phyloP scores from a whole-genome alignment of 495 filamentous ascomycete genomes.

The Daldinia bambusicola region DNA sequence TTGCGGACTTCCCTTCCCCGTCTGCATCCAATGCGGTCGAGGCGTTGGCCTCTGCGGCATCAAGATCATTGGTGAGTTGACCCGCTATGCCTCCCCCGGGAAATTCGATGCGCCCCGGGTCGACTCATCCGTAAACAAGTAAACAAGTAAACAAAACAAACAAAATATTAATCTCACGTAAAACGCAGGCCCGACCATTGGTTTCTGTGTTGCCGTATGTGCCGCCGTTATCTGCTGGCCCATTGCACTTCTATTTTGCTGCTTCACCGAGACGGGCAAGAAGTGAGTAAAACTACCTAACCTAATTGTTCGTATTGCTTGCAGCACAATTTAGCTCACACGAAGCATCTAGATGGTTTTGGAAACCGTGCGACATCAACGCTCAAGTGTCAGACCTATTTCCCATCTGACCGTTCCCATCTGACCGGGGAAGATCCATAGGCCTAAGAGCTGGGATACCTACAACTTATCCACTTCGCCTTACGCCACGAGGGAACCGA shows the following conservation, averaged over 20 bases:
- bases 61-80: slow-evolving; percentile 40
- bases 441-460: not conserved
- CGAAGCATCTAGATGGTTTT: slow-evolving; percentile 36
- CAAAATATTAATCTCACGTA: not conserved
- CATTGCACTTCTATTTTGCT: slow-evolving; percentile 42
- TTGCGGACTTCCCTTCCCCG: slow-evolving; percentile 42
- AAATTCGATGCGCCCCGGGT: not conserved
- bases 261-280: slow-evolving; percentile 44
- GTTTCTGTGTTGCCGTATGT: slow-evolving; percentile 38
- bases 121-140: not conserved
- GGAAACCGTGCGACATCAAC: slow-evolving; percentile 45
- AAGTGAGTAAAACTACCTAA: slow-evolving; percentile 34
- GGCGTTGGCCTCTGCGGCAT: slow-evolving; percentile 43
- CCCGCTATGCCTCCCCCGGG: not conserved
- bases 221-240: slow-evolving; percentile 41
- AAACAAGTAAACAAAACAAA: not conserved
- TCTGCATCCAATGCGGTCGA: slow-evolving; percentile 43
- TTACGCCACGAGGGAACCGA: not conserved
- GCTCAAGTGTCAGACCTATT: slow-evolving; percentile 41
- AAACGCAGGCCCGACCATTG: slow-evolving; percentile 37
- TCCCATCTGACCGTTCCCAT: slow-evolving; percentile 44
- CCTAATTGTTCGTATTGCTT: not conserved
- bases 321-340: not conserved
- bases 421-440: slow-evolving; percentile 20
- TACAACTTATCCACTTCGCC: not conserved